Percentiles rank a stretch among this genome's conserved stretches.
These are phyloP conservation scores for Fusarium buxicola DNA, from an alignment of 2,329 filamentous ascomycete genomes.

Conservation along the genomic window DNA sequence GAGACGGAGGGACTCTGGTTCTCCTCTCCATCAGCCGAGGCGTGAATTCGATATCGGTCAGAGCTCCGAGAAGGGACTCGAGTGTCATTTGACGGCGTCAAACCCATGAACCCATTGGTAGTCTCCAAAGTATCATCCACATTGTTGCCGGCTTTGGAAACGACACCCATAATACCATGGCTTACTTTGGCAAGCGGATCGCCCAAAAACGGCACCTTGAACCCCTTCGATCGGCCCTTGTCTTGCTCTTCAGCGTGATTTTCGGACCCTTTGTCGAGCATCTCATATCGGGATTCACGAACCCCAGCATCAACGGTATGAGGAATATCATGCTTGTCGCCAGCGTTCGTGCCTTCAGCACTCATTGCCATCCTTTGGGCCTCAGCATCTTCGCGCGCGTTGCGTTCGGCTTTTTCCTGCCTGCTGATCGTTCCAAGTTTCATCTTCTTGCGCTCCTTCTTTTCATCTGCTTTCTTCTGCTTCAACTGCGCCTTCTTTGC, in stretches of 20 bases:
- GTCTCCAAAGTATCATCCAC: constrained; percentile 65
- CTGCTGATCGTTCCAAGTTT: constrained; percentile 64
- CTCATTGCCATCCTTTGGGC: constrained; percentile 64
- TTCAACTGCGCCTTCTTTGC: constrained; percentile 86
- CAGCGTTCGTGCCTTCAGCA: constrained; percentile 62
- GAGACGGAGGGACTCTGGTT: constrained; percentile 29
- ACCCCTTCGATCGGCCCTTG: constrained; percentile 38
- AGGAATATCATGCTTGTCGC: constrained; percentile 64
- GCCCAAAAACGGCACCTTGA: constrained; percentile 49
- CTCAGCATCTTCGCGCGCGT: constrained; percentile 61
- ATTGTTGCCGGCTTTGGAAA: constrained; percentile 60
- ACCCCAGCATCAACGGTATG: constrained; percentile 62
- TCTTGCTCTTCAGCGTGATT: constrained; percentile 41
- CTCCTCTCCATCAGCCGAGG: constrained; percentile 50
- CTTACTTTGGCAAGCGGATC: constrained; percentile 60
- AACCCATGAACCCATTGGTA: constrained; percentile 64
- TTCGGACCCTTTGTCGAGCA: constrained; percentile 12
- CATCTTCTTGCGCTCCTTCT: constrained; percentile 67
- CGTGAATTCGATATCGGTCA: constrained; percentile 41
- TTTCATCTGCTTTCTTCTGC: constrained; percentile 71
- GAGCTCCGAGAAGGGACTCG: constrained; percentile 39
- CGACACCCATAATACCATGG: constrained; percentile 60
- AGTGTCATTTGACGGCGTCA: not conserved
- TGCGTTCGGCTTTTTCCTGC: constrained; percentile 60
- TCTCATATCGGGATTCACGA: constrained; percentile 51